Evolutionary conservation across 169 alveolate species (phyloP).

Genomic region (Cryptosporidium muris): DNA sequence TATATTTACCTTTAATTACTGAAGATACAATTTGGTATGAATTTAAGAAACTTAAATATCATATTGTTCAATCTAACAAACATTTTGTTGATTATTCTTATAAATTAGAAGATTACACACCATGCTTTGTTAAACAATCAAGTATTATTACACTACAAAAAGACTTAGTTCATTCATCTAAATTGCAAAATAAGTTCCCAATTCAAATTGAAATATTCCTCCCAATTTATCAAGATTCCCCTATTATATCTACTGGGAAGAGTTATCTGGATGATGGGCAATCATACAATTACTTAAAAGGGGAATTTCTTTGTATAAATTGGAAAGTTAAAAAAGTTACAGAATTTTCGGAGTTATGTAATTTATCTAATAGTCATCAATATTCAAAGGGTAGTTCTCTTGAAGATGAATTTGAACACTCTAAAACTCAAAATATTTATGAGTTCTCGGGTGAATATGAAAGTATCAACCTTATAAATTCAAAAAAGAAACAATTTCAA

Average conservation of each 20-base stretch:
- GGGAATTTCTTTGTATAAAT: constrained; percentile 29
- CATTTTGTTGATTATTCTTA: constrained; percentile 19
- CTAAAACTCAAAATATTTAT: not conserved
- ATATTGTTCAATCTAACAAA: constrained; percentile 1
- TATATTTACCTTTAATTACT: not conserved
- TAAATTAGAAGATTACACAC: not conserved
- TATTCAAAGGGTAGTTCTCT: not conserved
- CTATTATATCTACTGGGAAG: constrained; percentile 33
- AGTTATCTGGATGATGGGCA: constrained; percentile 52
- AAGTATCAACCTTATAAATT: constrained; percentile 4
- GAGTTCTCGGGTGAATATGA: constrained; percentile 11
- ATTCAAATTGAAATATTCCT: constrained; percentile 16
- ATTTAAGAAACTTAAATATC: constrained; percentile 8
- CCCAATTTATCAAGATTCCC: not conserved
- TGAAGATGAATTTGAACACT: not conserved
- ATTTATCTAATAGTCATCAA: not conserved
- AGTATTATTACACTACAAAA: constrained; percentile 43
- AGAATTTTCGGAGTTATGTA: not conserved
- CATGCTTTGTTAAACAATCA: constrained; percentile 53
- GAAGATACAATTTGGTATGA: constrained; percentile 56
- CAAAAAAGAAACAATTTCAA: constrained; percentile 6
- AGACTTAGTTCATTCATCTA: constrained; percentile 48
- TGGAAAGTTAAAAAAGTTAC: constrained; percentile 12
- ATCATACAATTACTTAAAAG: constrained; percentile 53
- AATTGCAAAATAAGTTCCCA: constrained; percentile 25